Base-by-base conservation (phyloP, 768 basidiomycete genomes). In the Naganishia kalamii region DNA sequence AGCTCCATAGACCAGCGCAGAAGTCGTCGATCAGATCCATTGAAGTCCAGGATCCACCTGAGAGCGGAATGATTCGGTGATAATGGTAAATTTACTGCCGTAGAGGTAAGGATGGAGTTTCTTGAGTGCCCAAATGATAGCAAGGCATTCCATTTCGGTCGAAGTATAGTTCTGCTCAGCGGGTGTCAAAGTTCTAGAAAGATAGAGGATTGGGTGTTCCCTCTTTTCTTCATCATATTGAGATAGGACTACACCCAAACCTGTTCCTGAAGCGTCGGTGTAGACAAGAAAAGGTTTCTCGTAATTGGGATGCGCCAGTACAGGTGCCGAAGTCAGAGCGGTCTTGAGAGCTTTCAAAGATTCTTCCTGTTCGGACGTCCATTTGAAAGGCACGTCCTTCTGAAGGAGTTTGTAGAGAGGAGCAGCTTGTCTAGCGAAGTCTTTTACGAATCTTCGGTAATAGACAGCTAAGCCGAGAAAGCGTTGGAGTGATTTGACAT, bases 1-100 rank as follows among this genome's bases (percentile, higher is more conserved):
- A 57, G 35, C 33, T 65, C 52, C 51, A 65, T 54, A 29, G 50
- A 57, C 43, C 52, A 65, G n/a, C 60, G 25, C 43, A 62, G 27
- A 8, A 62, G 60, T 17, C 60, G 25, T 27, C 33, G 46, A 44
- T 62, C 47, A 44, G 43, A 17, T 15, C 60, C 60, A n/a, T 32
- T 62, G 30, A 62, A 62, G 30, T 47, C 44, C 10, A 62, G 30
- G 7, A 62, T 27, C 49, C 63, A 64, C 35, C 54, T 60, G 23
- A 48, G 30, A 19, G 60, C 44, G 15, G 37, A 61, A 35, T 62
- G 61, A 27, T 62, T n/a, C 61, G 43, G 47, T 64, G 35, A 41
- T 43, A 32, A 41, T 7, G 30, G 37, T 44, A 25, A 60, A 64
- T 51, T 43, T 51, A 11, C 40, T 6, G 19, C 41, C 51, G 13